These are phyloP conservation scores for Plasmodium berghei DNA, from an alignment of 169 alveolate species.

Conservation along the genomic window DNA sequence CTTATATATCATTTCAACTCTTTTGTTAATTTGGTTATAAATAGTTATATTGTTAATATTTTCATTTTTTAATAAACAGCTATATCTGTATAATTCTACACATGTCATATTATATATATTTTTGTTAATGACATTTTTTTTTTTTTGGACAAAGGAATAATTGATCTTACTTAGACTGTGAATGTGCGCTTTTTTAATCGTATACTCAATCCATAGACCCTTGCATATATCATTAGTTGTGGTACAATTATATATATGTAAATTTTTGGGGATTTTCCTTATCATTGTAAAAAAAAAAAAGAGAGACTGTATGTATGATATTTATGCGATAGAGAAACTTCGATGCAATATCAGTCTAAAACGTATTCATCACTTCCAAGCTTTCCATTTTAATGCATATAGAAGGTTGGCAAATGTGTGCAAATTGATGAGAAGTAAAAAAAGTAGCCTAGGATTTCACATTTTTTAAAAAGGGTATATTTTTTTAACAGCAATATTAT, in stretches of 20 bases:
- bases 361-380: too few relatives aligned
- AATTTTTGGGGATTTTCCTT: neutral
- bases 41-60: slow-evolving; percentile 46
- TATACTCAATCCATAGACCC: neutral
- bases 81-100: slow-evolving; percentile 58
- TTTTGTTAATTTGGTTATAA: slow-evolving; percentile 71
- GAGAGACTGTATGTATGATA: too few relatives aligned
- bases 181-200: neutral
- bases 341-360: too few relatives aligned
- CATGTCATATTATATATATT: slow-evolving; percentile 75
- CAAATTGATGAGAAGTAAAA: too few relatives aligned
- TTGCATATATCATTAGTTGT: neutral
- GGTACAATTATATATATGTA: too few relatives aligned
- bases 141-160: slow-evolving; percentile 46
- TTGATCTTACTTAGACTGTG: slow-evolving; percentile 39
- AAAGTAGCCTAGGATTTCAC: too few relatives aligned
- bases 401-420: too few relatives aligned
- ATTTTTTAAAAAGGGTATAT: too few relatives aligned
- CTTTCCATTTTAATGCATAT: too few relatives aligned
- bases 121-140: slow-evolving; percentile 32
- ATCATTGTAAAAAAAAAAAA: neutral
- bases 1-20: slow-evolving; percentile 77
- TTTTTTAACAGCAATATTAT: too few relatives aligned
- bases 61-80: slow-evolving; percentile 31
- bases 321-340: too few relatives aligned